Evolutionary conservation across 345 rosid species (phyloP).

Genomic region (Eutrema japonicum): DNA sequence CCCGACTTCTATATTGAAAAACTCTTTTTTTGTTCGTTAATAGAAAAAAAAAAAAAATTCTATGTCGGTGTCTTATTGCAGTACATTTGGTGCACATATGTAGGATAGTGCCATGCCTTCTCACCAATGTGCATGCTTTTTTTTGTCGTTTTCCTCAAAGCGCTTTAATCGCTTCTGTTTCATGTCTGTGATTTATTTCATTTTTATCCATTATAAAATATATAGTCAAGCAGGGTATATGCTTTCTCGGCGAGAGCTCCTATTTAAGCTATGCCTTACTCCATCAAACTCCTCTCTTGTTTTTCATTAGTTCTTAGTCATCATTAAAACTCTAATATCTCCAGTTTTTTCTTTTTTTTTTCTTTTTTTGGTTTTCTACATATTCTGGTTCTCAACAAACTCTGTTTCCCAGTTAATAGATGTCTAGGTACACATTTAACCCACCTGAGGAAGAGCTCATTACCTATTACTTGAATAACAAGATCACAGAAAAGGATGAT

Average conservation of each 20-base stretch:
- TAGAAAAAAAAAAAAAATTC: not conserved
- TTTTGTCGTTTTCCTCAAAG: constrained; percentile 15
- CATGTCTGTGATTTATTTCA: not conserved
- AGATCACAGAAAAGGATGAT: constrained; percentile 33
- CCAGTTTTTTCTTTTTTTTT: not conserved
- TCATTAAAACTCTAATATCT: not conserved
- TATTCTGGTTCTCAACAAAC: not conserved
- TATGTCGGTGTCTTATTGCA: not conserved
- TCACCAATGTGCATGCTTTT: constrained; percentile 11
- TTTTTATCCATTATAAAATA: not conserved
- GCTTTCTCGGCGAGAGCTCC: not conserved
- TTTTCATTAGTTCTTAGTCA: constrained; percentile 4
- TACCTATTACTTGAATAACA: constrained; percentile 35
- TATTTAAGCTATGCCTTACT: constrained; percentile 6
- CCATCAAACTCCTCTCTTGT: constrained; percentile 13
- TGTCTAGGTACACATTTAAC: constrained; percentile 40
- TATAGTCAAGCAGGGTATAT: not conserved
- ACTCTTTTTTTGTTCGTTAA: not conserved
- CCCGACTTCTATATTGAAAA: not conserved
- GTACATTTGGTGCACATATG: not conserved
- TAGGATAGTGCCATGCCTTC: constrained; percentile 28
- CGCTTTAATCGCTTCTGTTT: not conserved
- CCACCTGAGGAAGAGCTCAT: constrained; percentile 42
- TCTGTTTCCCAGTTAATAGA: not conserved
- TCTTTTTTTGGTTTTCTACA: not conserved